These are phyloP conservation scores for Sordaria brevicollis DNA, from an alignment of 495 filamentous ascomycete genomes.

Conservation along the genomic window DNA sequence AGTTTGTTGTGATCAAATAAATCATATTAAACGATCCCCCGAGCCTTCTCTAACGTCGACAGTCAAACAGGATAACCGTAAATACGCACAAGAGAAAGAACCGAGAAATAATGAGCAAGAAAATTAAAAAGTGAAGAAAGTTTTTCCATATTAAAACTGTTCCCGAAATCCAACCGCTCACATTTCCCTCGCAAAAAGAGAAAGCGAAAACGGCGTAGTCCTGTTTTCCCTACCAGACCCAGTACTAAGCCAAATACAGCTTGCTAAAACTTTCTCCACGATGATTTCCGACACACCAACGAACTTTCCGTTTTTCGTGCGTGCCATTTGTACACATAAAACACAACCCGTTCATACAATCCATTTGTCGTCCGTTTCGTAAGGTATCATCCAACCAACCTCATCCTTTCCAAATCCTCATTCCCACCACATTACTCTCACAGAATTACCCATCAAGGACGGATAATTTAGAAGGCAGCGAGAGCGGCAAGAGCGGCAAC, in stretches of 20 bases:
- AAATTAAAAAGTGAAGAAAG: too few species aligned
- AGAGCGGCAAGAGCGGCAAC: conserved; percentile 18
- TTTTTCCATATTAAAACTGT: too few species aligned
- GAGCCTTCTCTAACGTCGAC: too few species aligned
- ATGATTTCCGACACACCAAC: background rate
- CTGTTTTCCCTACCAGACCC: background rate
- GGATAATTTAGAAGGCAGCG: conserved; percentile 16
- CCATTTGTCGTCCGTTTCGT: background rate
- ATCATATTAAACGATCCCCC: too few species aligned
- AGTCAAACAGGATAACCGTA: too few species aligned
- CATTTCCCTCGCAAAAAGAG: too few species aligned
- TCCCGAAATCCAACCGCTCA: too few species aligned
- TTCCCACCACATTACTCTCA: background rate
- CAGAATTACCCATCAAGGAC: background rate
- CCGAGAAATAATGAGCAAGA: too few species aligned
- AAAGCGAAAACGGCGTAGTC: background rate
- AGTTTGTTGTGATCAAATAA: too few species aligned
- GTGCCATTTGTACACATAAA: background rate
- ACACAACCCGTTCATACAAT: background rate
- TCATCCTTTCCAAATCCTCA: background rate
- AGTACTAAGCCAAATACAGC: too few species aligned
- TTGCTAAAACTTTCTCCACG: background rate
- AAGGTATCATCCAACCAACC: background rate
- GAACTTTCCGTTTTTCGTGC: too few species aligned
- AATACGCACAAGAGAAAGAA: too few species aligned